Base-by-base conservation (phyloP, 768 basidiomycete species). In the Punctularia strigosozonata region DNA sequence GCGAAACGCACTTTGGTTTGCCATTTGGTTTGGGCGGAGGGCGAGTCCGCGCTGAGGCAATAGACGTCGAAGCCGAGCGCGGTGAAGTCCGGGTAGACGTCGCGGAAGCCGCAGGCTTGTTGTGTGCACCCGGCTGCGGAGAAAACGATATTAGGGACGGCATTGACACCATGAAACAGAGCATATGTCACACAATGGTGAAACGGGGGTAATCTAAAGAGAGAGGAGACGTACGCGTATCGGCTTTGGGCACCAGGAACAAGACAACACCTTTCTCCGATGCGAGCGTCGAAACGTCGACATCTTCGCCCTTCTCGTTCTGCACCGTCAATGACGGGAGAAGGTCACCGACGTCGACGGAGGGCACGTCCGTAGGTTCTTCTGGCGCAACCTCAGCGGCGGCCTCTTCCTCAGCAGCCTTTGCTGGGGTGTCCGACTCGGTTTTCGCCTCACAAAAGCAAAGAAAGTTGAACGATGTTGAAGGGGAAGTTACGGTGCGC, bases 81-180 rank as follows among this genome's bases (percentile, higher is more conserved):
- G 2, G 71, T 65, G 56, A 92, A 92, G 46, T 85, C 80, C 4
- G 77, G 71, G 55, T 82, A 86, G 38, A 65, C 66, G 54, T 97
- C 91, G 15, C 89, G 71, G 69, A 85, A 98, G 4, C 80, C 84
- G 54, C 92, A 97, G 0, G 92, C 91, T 56, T 97, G 91, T 25
- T 63, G 80, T 3, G 90, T 97, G 62, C 92, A 95, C 23, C 92
- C 90, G 38, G 83, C 84, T 86, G 44, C 6, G 37, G 17, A 32
- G n/a, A 20, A 18, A 43, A 10, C 36, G 33, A 41, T 33, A 21
- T 6, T 4, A 18, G 13, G 10, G n/a, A n/a, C n/a, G n/a, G n/a
- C n/a, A n/a, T n/a, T n/a, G n/a, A n/a, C n/a, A n/a, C n/a, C n/a
- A n/a, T n/a, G n/a, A n/a, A n/a, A n/a, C n/a, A n/a, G n/a, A n/a